These are phyloP conservation scores for Moesziomyces globuligerus DNA, from an alignment of 1,284 basidiomycete genomes.

Conservation along the genomic window DNA sequence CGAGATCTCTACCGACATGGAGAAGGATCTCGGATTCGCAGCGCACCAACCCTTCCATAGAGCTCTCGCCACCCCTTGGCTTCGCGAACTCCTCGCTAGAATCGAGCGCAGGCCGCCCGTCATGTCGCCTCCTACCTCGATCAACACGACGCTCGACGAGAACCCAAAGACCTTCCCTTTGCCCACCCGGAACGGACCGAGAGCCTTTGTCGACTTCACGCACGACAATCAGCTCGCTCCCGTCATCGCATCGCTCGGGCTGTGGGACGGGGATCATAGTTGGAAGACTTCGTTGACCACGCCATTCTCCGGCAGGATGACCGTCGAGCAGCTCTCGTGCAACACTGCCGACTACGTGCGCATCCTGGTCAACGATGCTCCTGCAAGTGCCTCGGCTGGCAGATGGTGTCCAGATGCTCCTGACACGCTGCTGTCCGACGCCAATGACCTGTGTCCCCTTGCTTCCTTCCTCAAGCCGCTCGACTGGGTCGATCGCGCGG, in stretches of 20 bases:
- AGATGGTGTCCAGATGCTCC: constrained; percentile 13
- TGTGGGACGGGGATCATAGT: constrained; percentile 14
- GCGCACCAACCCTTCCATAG: constrained; percentile 25
- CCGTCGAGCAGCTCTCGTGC: constrained; percentile 32
- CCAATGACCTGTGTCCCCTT: constrained; percentile 23
- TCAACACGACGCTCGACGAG: constrained; percentile 41
- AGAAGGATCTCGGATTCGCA: constrained; percentile 40
- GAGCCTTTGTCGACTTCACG: constrained; percentile 41
- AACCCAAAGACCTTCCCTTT: constrained; percentile 22
- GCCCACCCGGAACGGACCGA: constrained; percentile 8
- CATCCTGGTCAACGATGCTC: constrained; percentile 32
- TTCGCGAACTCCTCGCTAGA: constrained; percentile 33
- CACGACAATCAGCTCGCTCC: constrained; percentile 52
- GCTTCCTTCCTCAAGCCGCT: constrained; percentile 21
- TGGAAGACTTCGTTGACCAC: constrained; percentile 37
- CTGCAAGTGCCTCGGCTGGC: constrained; percentile 7
- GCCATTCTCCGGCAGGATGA: constrained; percentile 36
- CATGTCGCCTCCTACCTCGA: constrained; percentile 36
- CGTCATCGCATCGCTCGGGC: constrained; percentile 27
- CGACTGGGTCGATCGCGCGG: constrained; percentile 22
- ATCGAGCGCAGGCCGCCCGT: constrained; percentile 22
- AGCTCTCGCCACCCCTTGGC: constrained; percentile 36
- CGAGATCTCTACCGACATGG: constrained; percentile 30
- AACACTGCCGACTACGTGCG: constrained; percentile 18
- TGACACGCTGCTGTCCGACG: neutral